Base-by-base conservation (phyloP, 495 filamentous ascomycete species). In the Cryomyces antarcticus region DNA sequence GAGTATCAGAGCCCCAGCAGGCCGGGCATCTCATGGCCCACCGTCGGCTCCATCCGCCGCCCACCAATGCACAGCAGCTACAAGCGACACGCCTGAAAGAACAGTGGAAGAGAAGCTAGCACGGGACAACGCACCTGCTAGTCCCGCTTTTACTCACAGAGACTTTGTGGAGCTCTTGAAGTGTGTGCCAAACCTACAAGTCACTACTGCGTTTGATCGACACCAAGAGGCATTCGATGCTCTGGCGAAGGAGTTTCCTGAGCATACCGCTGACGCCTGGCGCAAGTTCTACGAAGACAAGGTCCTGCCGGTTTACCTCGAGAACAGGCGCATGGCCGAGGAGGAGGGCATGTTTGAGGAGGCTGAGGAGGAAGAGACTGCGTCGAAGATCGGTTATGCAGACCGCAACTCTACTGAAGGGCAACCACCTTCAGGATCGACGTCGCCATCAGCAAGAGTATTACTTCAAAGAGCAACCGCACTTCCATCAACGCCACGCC, bases 1-100 rank as follows among this genome's bases (percentile, higher is more conserved):
- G 5, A 60, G 59, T 38, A 40, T 45, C 52, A 57, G 48, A 30
- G 57, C 67, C 39, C 55, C 62, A 7, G 62, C 67, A 44, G 64
- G 46, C 11, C 24, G 11, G 40, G 40, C 24, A 17, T 7, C 27
- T 5, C 5, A 31, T 31, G 37, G 27, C 7, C 37, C 35, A 39
- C 6, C 6, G 35, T 13, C 6, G 29, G 27, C 31, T 36, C n/a
- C 9, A 24, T 34, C 39, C 38, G 5, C 17, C 2, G 17, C 17
- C 17, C 17, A 24, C 17, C 17, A 24, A 24, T 2, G 17, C 17
- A 24, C 17, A 24, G 17, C 17, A 24, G 17, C 17, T 24, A 24
- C 17, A 24, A 24, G 17, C 17, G 17, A 24, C 17, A 24, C 17
- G 17, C 17, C 17, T 2, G 17, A 24, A 24, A 24, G 17, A 24